Evolutionary conservation across 805 yeast species (phyloP).

Genomic region (Zygotorulaspora danielsina): DNA sequence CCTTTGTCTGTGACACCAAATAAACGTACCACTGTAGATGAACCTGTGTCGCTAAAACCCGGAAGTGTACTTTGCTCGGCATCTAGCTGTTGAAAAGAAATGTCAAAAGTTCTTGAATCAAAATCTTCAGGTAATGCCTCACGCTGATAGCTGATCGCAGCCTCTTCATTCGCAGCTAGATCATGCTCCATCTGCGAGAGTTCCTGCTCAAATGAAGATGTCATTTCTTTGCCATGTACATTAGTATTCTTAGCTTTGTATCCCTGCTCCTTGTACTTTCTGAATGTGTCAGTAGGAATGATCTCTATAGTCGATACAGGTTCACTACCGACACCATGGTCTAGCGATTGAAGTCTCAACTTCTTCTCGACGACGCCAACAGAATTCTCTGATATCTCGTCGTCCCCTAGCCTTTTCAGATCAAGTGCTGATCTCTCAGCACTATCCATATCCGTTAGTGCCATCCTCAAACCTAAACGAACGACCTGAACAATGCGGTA

Average conservation of each 20-base stretch:
- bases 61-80: slow-evolving; percentile 75
- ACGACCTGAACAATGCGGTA: too few species aligned
- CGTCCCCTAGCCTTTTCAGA: slow-evolving; percentile 24
- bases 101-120: slow-evolving; percentile 46
- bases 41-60: slow-evolving; percentile 25
- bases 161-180: slow-evolving; percentile 24
- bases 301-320: slow-evolving; percentile 36
- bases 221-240: slow-evolving; percentile 21
- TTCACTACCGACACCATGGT: slow-evolving; percentile 33
- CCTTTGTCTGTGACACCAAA: slow-evolving; percentile 93
- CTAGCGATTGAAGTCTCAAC: slow-evolving; percentile 27
- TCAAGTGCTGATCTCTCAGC: not conserved
- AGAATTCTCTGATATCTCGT: slow-evolving; percentile 10
- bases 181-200: slow-evolving; percentile 33
- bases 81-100: slow-evolving; percentile 86
- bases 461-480: too few species aligned
- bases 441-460: not conserved
- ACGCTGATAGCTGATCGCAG: slow-evolving; percentile 45
- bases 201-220: slow-evolving; percentile 31
- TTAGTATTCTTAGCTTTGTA: slow-evolving; percentile 31
- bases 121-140: slow-evolving; percentile 52
- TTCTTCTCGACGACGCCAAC: slow-evolving; percentile 22
- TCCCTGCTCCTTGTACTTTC: slow-evolving; percentile 31
- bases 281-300: slow-evolving; percentile 31
- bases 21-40: slow-evolving; percentile 64